Evolutionary conservation across 2,329 filamentous ascomycete species (phyloP).

Genomic region (Dactylellina leptospora): DNA sequence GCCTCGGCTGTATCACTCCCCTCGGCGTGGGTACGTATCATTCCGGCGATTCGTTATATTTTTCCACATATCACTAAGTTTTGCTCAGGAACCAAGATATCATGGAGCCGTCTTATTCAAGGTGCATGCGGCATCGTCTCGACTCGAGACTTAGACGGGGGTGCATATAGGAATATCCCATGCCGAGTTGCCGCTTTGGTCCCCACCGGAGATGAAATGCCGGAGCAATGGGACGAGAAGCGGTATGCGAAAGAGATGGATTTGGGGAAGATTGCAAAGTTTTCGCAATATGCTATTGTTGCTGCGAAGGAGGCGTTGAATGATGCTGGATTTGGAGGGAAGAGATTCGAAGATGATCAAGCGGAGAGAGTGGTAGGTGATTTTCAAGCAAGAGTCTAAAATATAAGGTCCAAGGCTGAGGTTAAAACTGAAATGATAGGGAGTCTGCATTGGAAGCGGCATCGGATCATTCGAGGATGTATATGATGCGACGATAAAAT

Average conservation of each 20-base stretch:
- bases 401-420: neutral
- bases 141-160: conserved; percentile 69
- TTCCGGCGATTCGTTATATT: neutral
- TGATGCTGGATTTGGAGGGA: conserved; percentile 76
- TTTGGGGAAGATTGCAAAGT: conserved; percentile 83
- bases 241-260: conserved; percentile 63
- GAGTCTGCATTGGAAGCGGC: conserved; percentile 91
- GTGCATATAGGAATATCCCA: conserved; percentile 71
- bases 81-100: conserved; percentile 70
- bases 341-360: conserved; percentile 69
- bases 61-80: conserved; percentile 7
- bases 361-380: conserved; percentile 72
- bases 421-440: conserved; percentile 59
- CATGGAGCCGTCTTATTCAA: conserved; percentile 82
- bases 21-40: conserved; percentile 74
- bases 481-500: conserved; percentile 81
- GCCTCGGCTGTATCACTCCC: conserved; percentile 82
- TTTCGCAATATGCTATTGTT: conserved; percentile 89
- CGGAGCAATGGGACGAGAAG: conserved; percentile 49
- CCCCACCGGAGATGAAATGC: conserved; percentile 65
- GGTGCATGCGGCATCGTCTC: conserved; percentile 83
- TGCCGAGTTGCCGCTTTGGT: conserved; percentile 87
- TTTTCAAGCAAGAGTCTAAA: neutral
- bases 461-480: conserved; percentile 94
- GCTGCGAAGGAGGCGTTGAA: conserved; percentile 84